Evolutionary conservation across 257 asterid genomes (phyloP).

Genomic region (Cinchona pubescens): DNA sequence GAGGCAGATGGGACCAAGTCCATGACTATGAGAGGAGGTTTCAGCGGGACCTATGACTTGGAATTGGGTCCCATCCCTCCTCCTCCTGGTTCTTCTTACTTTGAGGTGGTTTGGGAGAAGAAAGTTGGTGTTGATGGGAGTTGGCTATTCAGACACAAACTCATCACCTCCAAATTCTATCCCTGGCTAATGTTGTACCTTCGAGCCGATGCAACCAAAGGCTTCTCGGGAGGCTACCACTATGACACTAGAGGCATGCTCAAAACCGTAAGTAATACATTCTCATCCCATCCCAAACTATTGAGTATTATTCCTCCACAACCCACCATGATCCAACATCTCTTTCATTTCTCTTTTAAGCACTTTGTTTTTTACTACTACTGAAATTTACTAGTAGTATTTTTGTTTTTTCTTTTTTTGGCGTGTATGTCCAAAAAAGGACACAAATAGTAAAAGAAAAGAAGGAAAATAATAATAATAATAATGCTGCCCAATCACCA

Average conservation of each 20-base stretch:
- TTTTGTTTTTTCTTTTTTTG: background rate
- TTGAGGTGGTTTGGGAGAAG: conserved; percentile 73
- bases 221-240: conserved; percentile 83
- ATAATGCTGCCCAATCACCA: no score
- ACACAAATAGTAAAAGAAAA: no score
- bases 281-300: no score
- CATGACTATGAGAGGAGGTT: conserved; percentile 75
- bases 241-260: conserved; percentile 78
- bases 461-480: no score
- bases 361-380: no score
- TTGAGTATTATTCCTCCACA: no score
- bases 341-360: background rate
- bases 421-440: no score
- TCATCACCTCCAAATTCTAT: conserved; percentile 53
- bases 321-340: no score
- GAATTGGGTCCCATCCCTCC: conserved; percentile 25
- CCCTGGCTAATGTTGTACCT: conserved; percentile 92
- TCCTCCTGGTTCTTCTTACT: conserved; percentile 36
- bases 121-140: conserved; percentile 61
- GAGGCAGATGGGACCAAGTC: conserved; percentile 25
- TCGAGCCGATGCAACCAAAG: conserved; percentile 68
- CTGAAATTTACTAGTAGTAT: no score
- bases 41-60: conserved; percentile 72
- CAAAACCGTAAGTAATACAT: conserved; percentile 54
- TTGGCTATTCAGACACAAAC: conserved; percentile 62